These are phyloP conservation scores for Salix dunnii DNA, from an alignment of 345 rosid genomes.

Conservation along the genomic window DNA sequence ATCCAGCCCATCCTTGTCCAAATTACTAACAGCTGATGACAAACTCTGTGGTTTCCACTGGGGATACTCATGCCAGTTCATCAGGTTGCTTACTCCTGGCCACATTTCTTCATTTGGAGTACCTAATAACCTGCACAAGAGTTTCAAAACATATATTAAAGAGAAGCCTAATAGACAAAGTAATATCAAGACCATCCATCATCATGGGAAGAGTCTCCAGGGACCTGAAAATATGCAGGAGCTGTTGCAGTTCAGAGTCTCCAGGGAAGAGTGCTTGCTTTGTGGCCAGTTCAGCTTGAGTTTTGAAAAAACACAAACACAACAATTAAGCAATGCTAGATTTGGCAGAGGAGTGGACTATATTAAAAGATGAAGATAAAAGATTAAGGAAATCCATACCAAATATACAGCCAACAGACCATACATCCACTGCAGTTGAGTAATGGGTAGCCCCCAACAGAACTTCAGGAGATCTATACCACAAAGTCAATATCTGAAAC, in stretches of 20 bases:
- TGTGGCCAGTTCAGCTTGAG: slow-evolving; percentile 71
- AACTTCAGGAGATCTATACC: slow-evolving; percentile 99
- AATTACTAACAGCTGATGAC: slow-evolving; percentile 57
- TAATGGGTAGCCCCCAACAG: slow-evolving; percentile 91
- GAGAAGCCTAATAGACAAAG: neutral
- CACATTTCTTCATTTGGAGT: slow-evolving; percentile 87
- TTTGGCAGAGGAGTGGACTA: neutral
- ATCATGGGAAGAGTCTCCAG: slow-evolving; percentile 69
- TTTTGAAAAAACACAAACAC: neutral
- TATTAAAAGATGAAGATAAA: neutral
- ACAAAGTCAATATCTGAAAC: slow-evolving; percentile 76
- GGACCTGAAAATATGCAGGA: slow-evolving; percentile 91
- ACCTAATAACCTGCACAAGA: slow-evolving; percentile 62
- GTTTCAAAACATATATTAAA: neutral
- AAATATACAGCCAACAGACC: slow-evolving; percentile 93
- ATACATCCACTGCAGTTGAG: slow-evolving; percentile 93
- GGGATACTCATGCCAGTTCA: slow-evolving; percentile 98
- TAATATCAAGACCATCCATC: neutral
- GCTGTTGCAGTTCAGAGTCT: slow-evolving; percentile 94
- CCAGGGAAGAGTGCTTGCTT: slow-evolving; percentile 89
- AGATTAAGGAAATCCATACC: slow-evolving; percentile 39
- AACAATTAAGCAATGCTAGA: slow-evolving; percentile 3
- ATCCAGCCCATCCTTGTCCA: slow-evolving; percentile 69
- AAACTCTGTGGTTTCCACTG: slow-evolving; percentile 77
- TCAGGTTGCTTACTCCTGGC: slow-evolving; percentile 85